Evolutionary conservation across 1,284 basidiomycete genomes (phyloP).

Genomic region (Pterula multifida): DNA sequence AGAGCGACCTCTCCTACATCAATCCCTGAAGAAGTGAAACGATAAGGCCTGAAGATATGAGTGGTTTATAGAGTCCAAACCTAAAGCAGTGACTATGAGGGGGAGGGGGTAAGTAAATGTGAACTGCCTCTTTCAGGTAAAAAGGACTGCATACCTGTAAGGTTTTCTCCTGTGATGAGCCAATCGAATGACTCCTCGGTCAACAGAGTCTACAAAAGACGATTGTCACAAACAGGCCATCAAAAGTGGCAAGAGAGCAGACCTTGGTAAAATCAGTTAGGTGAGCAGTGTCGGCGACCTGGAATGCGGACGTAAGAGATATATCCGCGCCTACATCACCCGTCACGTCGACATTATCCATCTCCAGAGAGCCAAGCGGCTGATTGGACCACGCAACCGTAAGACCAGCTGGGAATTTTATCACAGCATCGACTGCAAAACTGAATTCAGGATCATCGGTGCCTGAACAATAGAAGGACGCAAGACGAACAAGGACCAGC

Average conservation of each 20-base stretch:
- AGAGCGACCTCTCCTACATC: constrained; percentile 43
- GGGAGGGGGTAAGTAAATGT: constrained; percentile 6
- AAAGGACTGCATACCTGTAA: constrained; percentile 32
- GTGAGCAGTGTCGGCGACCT: constrained; percentile 46
- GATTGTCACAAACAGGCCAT: neutral
- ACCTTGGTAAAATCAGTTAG: constrained; percentile 61
- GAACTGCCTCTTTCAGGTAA: neutral
- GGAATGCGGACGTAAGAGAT: constrained; percentile 43
- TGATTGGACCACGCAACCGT: constrained; percentile 51
- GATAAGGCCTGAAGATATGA: neutral
- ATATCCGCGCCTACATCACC: constrained; percentile 57
- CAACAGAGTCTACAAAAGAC: constrained; percentile 32
- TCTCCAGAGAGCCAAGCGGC: constrained; percentile 48
- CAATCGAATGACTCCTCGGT: constrained; percentile 63
- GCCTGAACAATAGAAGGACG: neutral
- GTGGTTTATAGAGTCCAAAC: constrained; percentile 21
- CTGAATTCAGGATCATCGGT: neutral
- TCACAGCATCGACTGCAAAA: constrained; percentile 53
- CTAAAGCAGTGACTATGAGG: constrained; percentile 37
- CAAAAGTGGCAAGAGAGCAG: constrained; percentile 5
- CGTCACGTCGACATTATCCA: constrained; percentile 44
- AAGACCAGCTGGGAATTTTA: constrained; percentile 55
- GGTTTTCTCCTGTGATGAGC: constrained; percentile 58
- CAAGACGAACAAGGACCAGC: constrained; percentile 56
- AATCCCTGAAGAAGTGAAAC: constrained; percentile 28